phyloP scores from a whole-genome alignment of 2,329 filamentous ascomycete genomes.

The Colletotrichum noveboracense region DNA sequence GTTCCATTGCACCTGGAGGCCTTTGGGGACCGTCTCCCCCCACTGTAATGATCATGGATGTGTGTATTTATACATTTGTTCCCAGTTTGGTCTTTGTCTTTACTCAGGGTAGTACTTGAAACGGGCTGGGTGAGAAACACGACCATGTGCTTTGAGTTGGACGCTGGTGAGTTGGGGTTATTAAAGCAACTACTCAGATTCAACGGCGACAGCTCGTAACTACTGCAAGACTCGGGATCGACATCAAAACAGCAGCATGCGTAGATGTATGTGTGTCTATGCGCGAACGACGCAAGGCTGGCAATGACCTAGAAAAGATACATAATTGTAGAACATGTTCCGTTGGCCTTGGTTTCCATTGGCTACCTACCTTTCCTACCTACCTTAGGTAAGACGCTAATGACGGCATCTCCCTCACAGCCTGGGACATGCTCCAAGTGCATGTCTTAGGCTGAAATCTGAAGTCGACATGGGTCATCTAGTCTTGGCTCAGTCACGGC shows the following conservation, averaged over 20 bases:
- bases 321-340: not conserved
- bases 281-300: not conserved
- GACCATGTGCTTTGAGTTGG: not conserved
- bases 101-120: not conserved
- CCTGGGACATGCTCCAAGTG: not conserved
- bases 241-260: not conserved
- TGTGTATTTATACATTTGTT: not conserved
- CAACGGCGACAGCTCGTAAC: not conserved
- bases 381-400: not conserved
- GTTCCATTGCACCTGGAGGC: conserved; percentile 1
- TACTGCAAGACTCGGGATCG: not conserved
- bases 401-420: not conserved
- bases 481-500: not conserved
- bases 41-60: not conserved
- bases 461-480: not conserved
- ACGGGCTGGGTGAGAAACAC: not conserved
- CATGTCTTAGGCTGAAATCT: not conserved
- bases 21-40: not conserved
- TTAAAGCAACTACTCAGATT: not conserved
- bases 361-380: not conserved
- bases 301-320: not conserved
- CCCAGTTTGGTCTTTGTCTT: not conserved
- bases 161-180: not conserved
- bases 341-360: not conserved
- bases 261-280: not conserved